Percentiles rank a stretch among this genome's conserved stretches.
These are phyloP conservation scores for Ilex asprella DNA, from an alignment of 257 asterid genomes.

Conservation along the genomic window DNA sequence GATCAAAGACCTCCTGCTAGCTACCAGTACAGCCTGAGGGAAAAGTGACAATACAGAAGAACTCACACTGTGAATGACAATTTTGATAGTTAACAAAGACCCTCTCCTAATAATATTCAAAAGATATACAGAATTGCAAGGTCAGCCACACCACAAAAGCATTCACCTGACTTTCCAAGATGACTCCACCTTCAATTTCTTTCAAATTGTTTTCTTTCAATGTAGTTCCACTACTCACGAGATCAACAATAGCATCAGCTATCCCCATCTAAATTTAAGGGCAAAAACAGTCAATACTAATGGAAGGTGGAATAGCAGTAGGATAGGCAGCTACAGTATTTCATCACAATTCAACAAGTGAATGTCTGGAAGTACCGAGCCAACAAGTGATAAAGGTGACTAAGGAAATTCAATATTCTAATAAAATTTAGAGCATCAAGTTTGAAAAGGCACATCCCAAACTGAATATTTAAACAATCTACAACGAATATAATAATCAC, in stretches of 20 bases:
- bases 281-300: slow-evolving; percentile 9
- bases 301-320: no score
- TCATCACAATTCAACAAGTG: neutral
- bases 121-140: neutral
- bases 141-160: slow-evolving; percentile 7
- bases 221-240: slow-evolving; percentile 98
- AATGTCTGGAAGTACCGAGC: neutral
- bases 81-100: neutral
- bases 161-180: slow-evolving; percentile 91
- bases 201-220: slow-evolving; percentile 85
- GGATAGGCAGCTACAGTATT: no score
- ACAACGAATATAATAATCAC: no score
- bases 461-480: no score
- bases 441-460: no score
- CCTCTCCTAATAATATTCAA: neutral
- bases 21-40: slow-evolving; percentile 84
- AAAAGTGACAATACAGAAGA: neutral
- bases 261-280: slow-evolving; percentile 71
- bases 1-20: slow-evolving; percentile 78
- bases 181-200: slow-evolving; percentile 87
- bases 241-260: slow-evolving; percentile 98
- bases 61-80: slow-evolving; percentile 14
- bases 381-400: neutral
- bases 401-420: neutral
- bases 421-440: neutral